Evolutionary conservation across 2,329 filamentous ascomycete species (phyloP).

Genomic region (Tolypocladium paradoxum): DNA sequence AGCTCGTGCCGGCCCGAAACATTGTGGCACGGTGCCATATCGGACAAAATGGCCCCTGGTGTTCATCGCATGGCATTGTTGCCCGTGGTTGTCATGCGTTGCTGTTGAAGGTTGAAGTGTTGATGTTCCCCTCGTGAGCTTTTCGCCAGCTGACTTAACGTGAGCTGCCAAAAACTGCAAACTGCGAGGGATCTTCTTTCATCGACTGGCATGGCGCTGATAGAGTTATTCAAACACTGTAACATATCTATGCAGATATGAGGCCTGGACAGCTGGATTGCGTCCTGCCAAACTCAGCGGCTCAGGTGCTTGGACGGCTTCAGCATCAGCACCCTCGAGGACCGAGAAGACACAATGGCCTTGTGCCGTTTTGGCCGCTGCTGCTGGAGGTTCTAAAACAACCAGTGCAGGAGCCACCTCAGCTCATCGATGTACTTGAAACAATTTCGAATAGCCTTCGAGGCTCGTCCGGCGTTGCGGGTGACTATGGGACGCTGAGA

Average conservation of each 20-base stretch:
- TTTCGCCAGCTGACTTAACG: not conserved
- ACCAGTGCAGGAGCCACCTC: conserved; percentile 1
- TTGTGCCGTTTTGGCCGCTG: conserved; percentile 15
- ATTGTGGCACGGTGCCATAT: not conserved
- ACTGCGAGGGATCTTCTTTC: not conserved
- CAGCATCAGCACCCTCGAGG: conserved; percentile 15
- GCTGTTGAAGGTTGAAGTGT: too few species aligned
- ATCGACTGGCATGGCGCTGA: not conserved
- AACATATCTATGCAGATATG: not conserved
- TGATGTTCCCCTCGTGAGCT: not conserved
- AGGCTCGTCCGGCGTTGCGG: conserved; percentile 7
- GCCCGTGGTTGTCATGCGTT: too few species aligned
- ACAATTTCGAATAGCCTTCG: conserved; percentile 13
- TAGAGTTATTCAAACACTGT: not conserved
- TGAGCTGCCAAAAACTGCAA: not conserved
- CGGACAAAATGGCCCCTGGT: not conserved
- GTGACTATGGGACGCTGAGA: conserved; percentile 12
- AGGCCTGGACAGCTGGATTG: not conserved
- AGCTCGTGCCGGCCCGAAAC: not conserved
- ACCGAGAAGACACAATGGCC: conserved; percentile 13
- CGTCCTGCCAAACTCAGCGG: conserved; percentile 6
- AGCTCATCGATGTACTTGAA: conserved; percentile 16
- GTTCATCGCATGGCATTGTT: not conserved
- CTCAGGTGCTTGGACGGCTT: conserved; percentile 16
- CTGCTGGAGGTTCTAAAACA: conserved; percentile 11